Evolutionary conservation across 2,329 filamentous ascomycete species (phyloP), one percentile per base, ranked within the genome.

Genomic region (Colletotrichum navitas): DNA sequence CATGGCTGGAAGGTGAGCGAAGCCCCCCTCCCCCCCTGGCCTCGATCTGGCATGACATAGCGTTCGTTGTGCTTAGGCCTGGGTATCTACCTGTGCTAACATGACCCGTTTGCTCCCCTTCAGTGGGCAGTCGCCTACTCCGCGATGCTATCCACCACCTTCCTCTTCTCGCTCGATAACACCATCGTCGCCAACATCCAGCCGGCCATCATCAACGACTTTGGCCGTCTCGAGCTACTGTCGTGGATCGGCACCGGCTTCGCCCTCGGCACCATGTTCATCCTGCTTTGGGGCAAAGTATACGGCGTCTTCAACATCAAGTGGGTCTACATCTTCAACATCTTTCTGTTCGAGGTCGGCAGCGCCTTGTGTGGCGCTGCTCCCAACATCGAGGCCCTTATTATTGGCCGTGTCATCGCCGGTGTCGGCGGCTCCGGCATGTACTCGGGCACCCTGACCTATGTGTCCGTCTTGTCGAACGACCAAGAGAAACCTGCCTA

Each of bases 251-350:
- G 77, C n/a, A 75, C 76, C 2, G 77, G 76, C 1, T 84, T 87
- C 66, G 75, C 82, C 0, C 78, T 87, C 4, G 83, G 83, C 0
- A 82, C 81, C 5, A 78, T 81, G 0, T 77, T 77, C 3, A 81
- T 83, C 2, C 75, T 85, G 2, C 76, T 80, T 1, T 76, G 76
- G 34, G 80, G 81, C 1, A 81, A 81, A n/a, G 62, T 80, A 0
- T 86, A 83, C 63, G 79, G 76, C 1, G 77, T 79, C 2, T 87
- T 86, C 75, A 79, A 86, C 58, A 78, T 80, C 5, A 88, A 87
- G 74, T 83, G 78, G 79, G 68, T 84, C 1, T 82, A 77, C 43
- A 52, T 76, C 61, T 49, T 61, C n/a, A 61, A 62, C 32, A 61
- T 79, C 41, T 26, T 78, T 32, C n/a, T 76, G 5, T 80, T 80